Evolutionary conservation across 2,329 filamentous ascomycete genomes (phyloP).

Genomic region (Sporothrix humicola): DNA sequence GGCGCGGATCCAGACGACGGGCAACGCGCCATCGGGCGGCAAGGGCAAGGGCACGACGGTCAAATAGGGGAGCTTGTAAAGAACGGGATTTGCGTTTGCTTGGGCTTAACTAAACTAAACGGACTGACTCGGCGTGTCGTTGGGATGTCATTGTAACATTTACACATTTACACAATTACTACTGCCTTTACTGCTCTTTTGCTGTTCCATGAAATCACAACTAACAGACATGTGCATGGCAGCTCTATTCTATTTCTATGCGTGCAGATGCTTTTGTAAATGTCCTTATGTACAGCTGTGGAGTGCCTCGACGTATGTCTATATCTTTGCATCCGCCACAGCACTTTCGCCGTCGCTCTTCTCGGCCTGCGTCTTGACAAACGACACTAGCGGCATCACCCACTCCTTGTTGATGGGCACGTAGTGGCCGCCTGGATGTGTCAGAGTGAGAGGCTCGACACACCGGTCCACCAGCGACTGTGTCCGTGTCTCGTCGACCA

Average conservation of each 20-base stretch:
- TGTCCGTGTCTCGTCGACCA: conserved; percentile 80
- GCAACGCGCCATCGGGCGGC: conserved; percentile 45
- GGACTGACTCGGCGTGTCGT: background rate
- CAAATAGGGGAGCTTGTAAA: conserved; percentile 38
- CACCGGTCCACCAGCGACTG: conserved; percentile 70
- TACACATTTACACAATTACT: background rate
- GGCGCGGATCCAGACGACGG: conserved; percentile 83
- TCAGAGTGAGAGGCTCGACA: conserved; percentile 58
- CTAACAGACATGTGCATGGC: background rate
- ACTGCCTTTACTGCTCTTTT: background rate
- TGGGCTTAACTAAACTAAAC: too few species aligned
- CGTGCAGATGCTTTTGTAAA: background rate
- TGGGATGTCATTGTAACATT: conserved; percentile 7
- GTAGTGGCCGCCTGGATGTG: conserved; percentile 90
- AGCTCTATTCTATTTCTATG: conserved; percentile 8
- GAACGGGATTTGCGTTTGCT: background rate
- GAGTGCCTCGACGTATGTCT: background rate
- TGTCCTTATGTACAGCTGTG: background rate
- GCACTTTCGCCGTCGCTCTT: conserved; percentile 17
- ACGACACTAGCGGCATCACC: conserved; percentile 68
- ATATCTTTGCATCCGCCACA: conserved; percentile 20
- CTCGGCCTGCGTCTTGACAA: conserved; percentile 42
- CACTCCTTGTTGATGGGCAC: conserved; percentile 83
- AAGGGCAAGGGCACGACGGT: conserved; percentile 50
- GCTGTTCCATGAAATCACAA: too few species aligned